Base-by-base conservation (phyloP, 73 alveolate species). In the Paramecium octaurelia region DNA sequence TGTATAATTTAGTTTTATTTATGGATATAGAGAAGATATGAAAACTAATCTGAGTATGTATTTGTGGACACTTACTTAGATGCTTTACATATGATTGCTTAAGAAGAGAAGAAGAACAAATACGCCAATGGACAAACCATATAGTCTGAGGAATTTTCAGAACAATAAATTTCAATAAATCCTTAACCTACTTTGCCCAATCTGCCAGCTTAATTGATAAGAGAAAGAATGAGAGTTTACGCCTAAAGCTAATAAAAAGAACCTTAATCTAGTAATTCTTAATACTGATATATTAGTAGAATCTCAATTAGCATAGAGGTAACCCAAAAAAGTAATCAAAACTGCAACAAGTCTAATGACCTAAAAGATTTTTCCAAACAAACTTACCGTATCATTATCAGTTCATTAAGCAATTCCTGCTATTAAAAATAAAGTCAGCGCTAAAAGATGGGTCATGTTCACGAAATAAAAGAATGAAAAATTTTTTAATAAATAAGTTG, bases 41-140 rank as follows among this genome's bases (percentile, higher is more conserved):
- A 48, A 7, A 40, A 80, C 29, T 23, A 44, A 44, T 80, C 70
- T 38, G 91, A 80, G 12, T 80, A 80, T 80, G 91, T 80, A 44
- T 80, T 80, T 80, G 91, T 80, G 38, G 91, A 80, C 50, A 43
- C 91, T 23, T 80, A 80, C 48, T 64, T 80, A 18, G 91, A 80
- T 80, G 91, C 91, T 9, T 42, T 80, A 20, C n/a, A 80, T 8
- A 43, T 42, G 43, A 24, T 80, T 12, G 57, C 87, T 9, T 73
- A 80, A 44, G 91, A 80, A 12, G 91, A 44, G 54, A 80, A 80
- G 24, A 73, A 36, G 36, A 73, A 36, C 14, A 35, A 35, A 36
- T 73, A 73, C 6, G 40, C 60, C 20, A 80, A 80, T 43, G 73
- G 76, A 24, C n/a, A 24, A 23, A 43, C 91, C 12, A 42, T 80